Conservation (phyloP, 495 filamentous ascomycete genomes). For the Annulohypoxylon bovei region DNA sequence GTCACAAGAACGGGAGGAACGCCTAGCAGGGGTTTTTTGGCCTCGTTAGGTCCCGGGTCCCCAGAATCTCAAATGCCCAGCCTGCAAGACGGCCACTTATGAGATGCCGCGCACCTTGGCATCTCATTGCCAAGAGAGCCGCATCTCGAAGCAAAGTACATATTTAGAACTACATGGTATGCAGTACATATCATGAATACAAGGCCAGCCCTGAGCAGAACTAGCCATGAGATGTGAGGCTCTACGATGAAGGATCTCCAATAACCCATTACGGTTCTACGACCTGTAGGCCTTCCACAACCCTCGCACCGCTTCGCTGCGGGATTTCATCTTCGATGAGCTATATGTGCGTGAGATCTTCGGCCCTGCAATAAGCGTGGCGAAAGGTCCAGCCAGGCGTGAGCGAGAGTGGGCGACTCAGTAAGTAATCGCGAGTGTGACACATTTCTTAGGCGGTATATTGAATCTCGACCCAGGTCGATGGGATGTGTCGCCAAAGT, state of each 20-base stretch:
- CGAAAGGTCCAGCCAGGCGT: conserved; percentile 4
- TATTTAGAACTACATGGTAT: conserved; percentile 9
- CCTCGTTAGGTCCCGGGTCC: conserved; percentile 28
- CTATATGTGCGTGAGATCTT: conserved; percentile 29
- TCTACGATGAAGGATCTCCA: not conserved
- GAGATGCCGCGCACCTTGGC: conserved; percentile 40
- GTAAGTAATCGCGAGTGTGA: conserved; percentile 22
- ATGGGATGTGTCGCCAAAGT: conserved; percentile 19
- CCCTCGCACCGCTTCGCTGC: conserved; percentile 1
- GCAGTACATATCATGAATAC: not conserved
- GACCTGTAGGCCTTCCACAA: not conserved
- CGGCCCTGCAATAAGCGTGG: conserved; percentile 26
- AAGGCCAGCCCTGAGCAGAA: not conserved
- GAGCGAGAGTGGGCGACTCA: not conserved
- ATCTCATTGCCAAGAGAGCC: conserved; percentile 28
- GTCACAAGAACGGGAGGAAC: conserved; percentile 19
- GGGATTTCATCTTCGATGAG: conserved; percentile 18
- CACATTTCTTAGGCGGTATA: conserved; percentile 17
- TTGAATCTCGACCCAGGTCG: conserved; percentile 14
- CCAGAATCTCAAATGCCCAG: conserved; percentile 39
- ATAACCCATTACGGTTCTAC: conserved; percentile 4
- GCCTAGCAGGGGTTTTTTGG: conserved; percentile 15
- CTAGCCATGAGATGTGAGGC: conserved; percentile 7
- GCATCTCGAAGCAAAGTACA: conserved; percentile 19
- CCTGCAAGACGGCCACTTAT: conserved; percentile 35